These are phyloP conservation scores for Paratinospora sagittata DNA, from an alignment of 164 flowering plant genomes.

Conservation along the genomic window DNA sequence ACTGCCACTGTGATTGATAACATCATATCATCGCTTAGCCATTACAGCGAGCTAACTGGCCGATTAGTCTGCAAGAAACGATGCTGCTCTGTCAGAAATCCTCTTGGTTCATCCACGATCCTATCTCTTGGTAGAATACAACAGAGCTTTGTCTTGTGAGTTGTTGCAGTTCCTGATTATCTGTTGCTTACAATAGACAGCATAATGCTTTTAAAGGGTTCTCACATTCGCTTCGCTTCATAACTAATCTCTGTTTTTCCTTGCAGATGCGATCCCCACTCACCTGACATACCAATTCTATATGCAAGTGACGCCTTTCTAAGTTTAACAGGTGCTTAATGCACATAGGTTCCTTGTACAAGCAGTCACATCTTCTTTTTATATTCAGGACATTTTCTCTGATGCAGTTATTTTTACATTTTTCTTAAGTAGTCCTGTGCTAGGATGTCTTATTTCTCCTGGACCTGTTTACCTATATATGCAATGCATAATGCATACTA, in stretches of 20 bases:
- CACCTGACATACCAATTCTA: slow-evolving; percentile 81
- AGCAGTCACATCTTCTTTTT: not conserved
- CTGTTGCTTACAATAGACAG: slow-evolving; percentile 5
- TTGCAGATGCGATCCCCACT: slow-evolving; percentile 67
- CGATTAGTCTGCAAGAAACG: slow-evolving; percentile 59
- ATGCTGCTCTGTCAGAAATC: slow-evolving; percentile 36
- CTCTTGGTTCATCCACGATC: slow-evolving; percentile 53
- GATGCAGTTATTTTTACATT: not conserved
- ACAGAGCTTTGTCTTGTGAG: slow-evolving; percentile 99
- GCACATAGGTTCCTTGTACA: not conserved
- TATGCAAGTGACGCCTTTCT: slow-evolving; percentile 87
- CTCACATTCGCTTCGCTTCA: slow-evolving; percentile 9
- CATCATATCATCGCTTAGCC: slow-evolving; percentile 62
- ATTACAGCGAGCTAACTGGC: slow-evolving; percentile 65
- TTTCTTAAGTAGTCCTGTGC: not conserved
- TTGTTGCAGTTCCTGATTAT: slow-evolving; percentile 41
- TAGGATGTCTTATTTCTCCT: not conserved
- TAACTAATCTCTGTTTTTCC: slow-evolving; percentile 17
- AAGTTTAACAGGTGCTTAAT: slow-evolving; percentile 59
- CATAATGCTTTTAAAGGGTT: slow-evolving; percentile 2
- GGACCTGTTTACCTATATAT: not conserved
- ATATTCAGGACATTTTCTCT: not conserved
- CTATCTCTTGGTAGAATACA: slow-evolving; percentile 98
- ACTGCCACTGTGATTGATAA: slow-evolving; percentile 44
- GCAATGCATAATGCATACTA: not conserved